Evolutionary conservation across 1,284 basidiomycete species (phyloP), one percentile per base, ranked within the genome.

Genomic region (Chalciporus sp.): DNA sequence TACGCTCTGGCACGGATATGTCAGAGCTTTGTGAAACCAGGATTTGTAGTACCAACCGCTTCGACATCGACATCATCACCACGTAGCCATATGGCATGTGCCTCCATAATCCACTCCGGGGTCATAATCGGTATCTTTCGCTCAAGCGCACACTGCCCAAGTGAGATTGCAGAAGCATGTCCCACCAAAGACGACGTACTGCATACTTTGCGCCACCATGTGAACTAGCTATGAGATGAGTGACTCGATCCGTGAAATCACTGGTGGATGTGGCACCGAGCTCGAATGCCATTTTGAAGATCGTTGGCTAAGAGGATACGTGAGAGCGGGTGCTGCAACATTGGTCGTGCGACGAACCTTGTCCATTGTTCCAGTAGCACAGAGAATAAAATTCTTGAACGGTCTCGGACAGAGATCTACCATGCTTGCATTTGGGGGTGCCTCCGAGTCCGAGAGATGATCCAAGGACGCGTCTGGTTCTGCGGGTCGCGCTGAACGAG

Each of bases 121-220:
- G 73, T 72, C 63, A 94, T 76, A 52, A 94, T 88, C 0, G 88
- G 86, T 56, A 93, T 83, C 56, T 83, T 83, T 41, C 83, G 81
- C 60, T 86, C 80, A 42, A 94, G 65, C 0, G 92, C 92, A 60
- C 87, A 92, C 85, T 92, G 62, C 8, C 23, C 23, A 47, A 14
- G 8, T 61, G 49, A 59, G 57, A 7, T 16, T 51, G 39, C 12
- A 53, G 28, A 37, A 45, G 19, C 6, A n/a, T 27, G 33, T 7
- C 42, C 31, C 16, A 19, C 4, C 7, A 35, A 19, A 55, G 42
- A 35, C 42, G 19, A 69, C 79, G 47, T 40, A 82, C 90, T 66
- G 67, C 74, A 65, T 94, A 94, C 67, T 94, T 94, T n/a, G 85
- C 79, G 23, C 89, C 85, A 7, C 88, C 88, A 57, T 87, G 84